Base-by-base conservation (phyloP, 306 rosid genomes). In the Fragaria ananassa region DNA sequence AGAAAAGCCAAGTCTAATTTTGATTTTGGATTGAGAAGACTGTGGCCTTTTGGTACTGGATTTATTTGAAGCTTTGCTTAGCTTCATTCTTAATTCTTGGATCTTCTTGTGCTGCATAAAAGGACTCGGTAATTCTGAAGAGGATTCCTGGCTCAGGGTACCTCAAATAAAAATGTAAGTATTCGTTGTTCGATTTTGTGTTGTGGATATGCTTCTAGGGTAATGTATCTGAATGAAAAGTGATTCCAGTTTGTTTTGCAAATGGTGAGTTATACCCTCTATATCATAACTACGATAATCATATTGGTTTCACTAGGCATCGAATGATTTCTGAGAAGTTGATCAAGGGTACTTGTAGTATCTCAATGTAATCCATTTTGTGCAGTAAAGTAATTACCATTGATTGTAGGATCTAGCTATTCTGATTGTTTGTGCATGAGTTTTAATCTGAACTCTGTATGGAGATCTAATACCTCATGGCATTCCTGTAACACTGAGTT, bases 101-200 rank as follows among this genome's bases (percentile, higher is more conserved):
- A 46, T 77, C 70, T 72, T 71, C 76, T 35, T 69, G 42, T 76
- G 45, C 63, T 73, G 31, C 71, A 49, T 53, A 37, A 19, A 54
- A 29, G 18, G 44, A 45, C 42, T 61, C 23, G 27, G 64, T 60
- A 71, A 46, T 64, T 47, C 70, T 74, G 65, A 42, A 42, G 51
- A 42, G 37, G 74, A 35, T 63, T 72, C 70, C 69, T 50, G 60
- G 44, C 62, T 73, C 49, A 42, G 25, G 66, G 67, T 13, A 39
- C 63, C 71, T 46, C 54, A 27, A 82, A 82, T 68, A 76, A 85
- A 71, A 71, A 21, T 66, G 74, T 73, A 53, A 42, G 74, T 73
- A 66, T 56, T 51, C 23, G 10, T 21, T 13, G 34, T 65, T 27
- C 4, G 27, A 45, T 45, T 37, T 60, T 44, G 39, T 60, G 37